Evolutionary conservation across 2,329 filamentous ascomycete species (phyloP).

Genomic region (Aplosporella prunicola): DNA sequence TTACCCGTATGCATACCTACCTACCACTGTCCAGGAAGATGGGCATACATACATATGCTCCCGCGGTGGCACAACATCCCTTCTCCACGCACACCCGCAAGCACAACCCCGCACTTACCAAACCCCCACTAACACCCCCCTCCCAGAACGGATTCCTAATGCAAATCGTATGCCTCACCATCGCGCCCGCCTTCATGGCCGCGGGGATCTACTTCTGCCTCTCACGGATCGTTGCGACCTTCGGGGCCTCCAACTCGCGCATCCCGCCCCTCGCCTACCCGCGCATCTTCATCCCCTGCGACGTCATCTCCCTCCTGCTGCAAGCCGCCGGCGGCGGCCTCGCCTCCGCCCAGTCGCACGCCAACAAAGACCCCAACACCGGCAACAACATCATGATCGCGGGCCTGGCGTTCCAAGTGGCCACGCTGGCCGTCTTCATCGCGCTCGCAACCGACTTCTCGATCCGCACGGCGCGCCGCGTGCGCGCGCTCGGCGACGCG

Average conservation of each 20-base stretch:
- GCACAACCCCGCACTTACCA: not conserved
- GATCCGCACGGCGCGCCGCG: slow-evolving; percentile 19
- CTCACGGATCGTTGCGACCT: slow-evolving; percentile 31
- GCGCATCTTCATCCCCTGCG: slow-evolving; percentile 42
- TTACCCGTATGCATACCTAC: too few species aligned
- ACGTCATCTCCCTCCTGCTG: slow-evolving; percentile 36
- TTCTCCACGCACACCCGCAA: too few species aligned
- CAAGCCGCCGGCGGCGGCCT: slow-evolving; percentile 38
- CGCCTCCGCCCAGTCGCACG: slow-evolving; percentile 26
- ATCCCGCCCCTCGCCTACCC: slow-evolving; percentile 38
- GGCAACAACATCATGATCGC: slow-evolving; percentile 39
- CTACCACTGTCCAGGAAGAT: slow-evolving; percentile 11
- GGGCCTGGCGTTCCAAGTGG: slow-evolving; percentile 36
- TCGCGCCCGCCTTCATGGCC: slow-evolving; percentile 47
- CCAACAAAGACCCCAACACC: slow-evolving; percentile 21
- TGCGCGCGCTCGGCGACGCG: slow-evolving; percentile 15
- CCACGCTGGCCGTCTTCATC: slow-evolving; percentile 35
- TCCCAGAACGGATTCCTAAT: slow-evolving; percentile 51
- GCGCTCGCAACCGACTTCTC: slow-evolving; percentile 33
- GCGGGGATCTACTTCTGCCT: slow-evolving; percentile 60
- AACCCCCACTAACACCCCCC: not conserved
- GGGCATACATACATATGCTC: too few species aligned
- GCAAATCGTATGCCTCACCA: slow-evolving; percentile 55
- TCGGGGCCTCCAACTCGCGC: slow-evolving; percentile 32
- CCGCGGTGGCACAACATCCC: too few species aligned